Base-by-base conservation (phyloP, 441 rosid species). In the Omphalea diandra region DNA sequence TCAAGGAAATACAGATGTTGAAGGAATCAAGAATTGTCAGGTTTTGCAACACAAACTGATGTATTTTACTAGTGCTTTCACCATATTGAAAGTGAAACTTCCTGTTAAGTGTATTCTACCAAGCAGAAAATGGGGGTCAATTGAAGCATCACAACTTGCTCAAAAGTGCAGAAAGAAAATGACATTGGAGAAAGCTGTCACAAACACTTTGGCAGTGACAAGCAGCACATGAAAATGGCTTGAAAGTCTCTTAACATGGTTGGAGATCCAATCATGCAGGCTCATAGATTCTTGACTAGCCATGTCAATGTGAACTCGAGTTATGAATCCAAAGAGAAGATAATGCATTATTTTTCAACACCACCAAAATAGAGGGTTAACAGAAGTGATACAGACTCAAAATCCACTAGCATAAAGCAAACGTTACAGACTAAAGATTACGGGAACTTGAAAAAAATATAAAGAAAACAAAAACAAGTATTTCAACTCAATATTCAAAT, bases 11-110 rank as follows among this genome's bases (percentile, higher is more conserved):
- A n/a, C 2, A 14, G 72, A n/a, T 43, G 43, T 20, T 20, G 55
- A 24, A 44, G 43, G 20, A 40, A 32, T 31, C 20, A 33, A 9
- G 47, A 46, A 32, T 9, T 57, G 55, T 59, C 56, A 22, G 24
- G 3, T 24, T 69, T 58, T 33, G 68, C 7, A 50, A 63, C 24
- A 17, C n/a, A n/a, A n/a, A n/a, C n/a, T n/a, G n/a, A n/a, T n/a
- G n/a, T n/a, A n/a, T 33, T 55, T 63, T 54, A 12, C 26, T 40
- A 31, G 11, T 36, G 70, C 32, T 52, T 63, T 53, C 70, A 17
- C 20, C 20, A 11, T 18, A 31, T 41, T 55, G 53, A 55, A 32
- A 50, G 20, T 47, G 53, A 50, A 63, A 46, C 33, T 27, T 71
- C 46, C 52, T 27, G 24, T 27, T n/a, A 11, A 12, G 41, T 26